Evolutionary conservation across 1,139 yeast species (phyloP), one percentile per base, ranked within the genome.

Genomic region (Suhomyces taliae): DNA sequence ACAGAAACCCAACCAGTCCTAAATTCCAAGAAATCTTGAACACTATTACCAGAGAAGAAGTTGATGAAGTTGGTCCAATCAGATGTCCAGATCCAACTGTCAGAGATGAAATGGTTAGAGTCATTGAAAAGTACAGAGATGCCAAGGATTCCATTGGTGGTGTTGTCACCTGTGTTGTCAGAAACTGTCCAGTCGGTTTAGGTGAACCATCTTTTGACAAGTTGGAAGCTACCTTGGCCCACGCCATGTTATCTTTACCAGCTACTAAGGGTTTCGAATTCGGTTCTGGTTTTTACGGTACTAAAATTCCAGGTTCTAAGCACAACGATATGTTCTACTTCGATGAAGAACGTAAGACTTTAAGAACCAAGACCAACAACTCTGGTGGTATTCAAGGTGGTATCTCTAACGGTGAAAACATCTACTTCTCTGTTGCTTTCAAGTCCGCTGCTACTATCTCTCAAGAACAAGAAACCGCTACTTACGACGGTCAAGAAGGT

Each of bases 321-420:
- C 99, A 93, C 73, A 93, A 93, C 61, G 99, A 93, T 68, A 79
- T 93, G 35, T 91, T 91, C 69, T 76, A 77, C 60, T 78, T 66
- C 58, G 85, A 82, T 57, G 81, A 75, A 52, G 69, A 69, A 26
- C 65, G 75, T 15, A 74, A 82, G 29, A 78, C 79, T 59, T 78
- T 93, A 66, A 85, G 90, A 67, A 93, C 99, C 33, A 77, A 68
- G 58, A 91, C 98, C 33, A 93, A 95, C 73, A 85, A 87, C 70
- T 88, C 96, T 33, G 99, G 99, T 59, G 99, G 99, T 69, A 82
- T 91, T 52, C 99, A 93, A 74, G 99, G 99, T 61, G 99, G 99
- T 62, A 93, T 93, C 61, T 76, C 96, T 47, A 93, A 93, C 66
- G 99, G 99, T 56, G 99, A 93, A 70, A 80, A 87, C 71, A 88